phyloP scores from a whole-genome alignment of 2,329 filamentous ascomycete species.

The Penicillium griseofulvum region DNA sequence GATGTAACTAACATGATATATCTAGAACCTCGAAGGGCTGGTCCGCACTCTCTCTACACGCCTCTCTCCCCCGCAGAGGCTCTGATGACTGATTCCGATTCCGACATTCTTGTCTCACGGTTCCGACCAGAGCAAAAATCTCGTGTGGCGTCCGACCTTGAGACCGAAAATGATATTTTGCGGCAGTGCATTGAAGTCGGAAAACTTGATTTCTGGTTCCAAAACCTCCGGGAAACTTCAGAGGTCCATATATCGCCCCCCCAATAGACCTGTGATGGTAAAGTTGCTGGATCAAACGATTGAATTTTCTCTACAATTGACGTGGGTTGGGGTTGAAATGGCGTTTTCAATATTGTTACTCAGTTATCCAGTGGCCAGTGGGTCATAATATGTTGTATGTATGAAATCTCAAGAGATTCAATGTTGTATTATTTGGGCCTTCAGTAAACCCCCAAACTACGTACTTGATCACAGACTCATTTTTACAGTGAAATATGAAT shows the following conservation, averaged over 20 bases:
- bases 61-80: conserved; percentile 30
- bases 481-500: background rate
- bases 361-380: conserved; percentile 1
- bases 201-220: conserved; percentile 68
- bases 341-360: conserved; percentile 1
- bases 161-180: conserved; percentile 67
- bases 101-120: conserved; percentile 52
- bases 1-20: conserved; percentile 9
- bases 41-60: conserved; percentile 22
- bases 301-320: conserved; percentile 4
- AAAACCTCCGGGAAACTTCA: conserved; percentile 27
- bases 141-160: conserved; percentile 69
- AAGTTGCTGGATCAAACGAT: conserved; percentile 4
- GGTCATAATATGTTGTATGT: conserved; percentile 8
- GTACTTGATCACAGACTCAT: background rate
- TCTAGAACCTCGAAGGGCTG: conserved; percentile 17
- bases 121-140: conserved; percentile 64
- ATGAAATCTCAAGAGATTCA: conserved; percentile 2
- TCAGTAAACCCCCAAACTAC: background rate
- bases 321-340: background rate
- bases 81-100: conserved; percentile 29
- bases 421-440: background rate
- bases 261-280: background rate
- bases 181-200: conserved; percentile 64
- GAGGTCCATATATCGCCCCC: conserved; percentile 11